A percentile compares a stretch with the other conserved stretches of the same genome.
phyloP scores from a whole-genome alignment of 139 green algal genomes.

The Dunaliella primolecta region DNA sequence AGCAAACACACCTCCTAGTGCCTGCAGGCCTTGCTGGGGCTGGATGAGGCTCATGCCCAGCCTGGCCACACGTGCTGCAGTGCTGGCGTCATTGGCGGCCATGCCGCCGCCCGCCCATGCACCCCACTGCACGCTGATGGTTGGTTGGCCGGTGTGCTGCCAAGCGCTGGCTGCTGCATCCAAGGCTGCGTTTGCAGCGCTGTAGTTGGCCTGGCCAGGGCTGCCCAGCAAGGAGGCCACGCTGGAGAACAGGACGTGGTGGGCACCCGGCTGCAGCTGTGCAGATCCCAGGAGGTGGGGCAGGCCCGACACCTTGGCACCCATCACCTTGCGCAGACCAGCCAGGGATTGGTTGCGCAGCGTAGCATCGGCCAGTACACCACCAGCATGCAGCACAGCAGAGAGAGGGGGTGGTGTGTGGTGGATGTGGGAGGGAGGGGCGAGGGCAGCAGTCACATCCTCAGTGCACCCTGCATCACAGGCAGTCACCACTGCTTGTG shows the following conservation, averaged over 20 bases:
- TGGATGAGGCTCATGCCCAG: conserved; percentile 63
- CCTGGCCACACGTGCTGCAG: conserved; percentile 49
- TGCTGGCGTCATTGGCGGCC: conserved; percentile 32
- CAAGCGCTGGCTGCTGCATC: conserved; percentile 34
- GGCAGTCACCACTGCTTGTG: conserved; percentile 9
- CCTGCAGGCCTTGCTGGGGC: conserved; percentile 50
- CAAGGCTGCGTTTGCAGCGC: conserved; percentile 70
- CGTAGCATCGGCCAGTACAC: conserved; percentile 67
- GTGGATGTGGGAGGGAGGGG: neutral
- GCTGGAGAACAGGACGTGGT: conserved; percentile 37
- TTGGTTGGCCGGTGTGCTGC: conserved; percentile 27
- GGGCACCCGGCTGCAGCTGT: neutral
- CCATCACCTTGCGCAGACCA: conserved; percentile 41
- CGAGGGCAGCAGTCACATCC: conserved; percentile 59
- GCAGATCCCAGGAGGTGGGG: neutral
- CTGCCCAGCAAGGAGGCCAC: neutral
- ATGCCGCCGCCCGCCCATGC: conserved; percentile 72
- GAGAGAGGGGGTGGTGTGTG: conserved; percentile 4
- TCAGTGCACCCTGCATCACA: conserved; percentile 36
- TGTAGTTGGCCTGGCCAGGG: conserved; percentile 79
- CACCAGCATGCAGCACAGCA: conserved; percentile 71
- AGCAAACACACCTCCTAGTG: conserved; percentile 34
- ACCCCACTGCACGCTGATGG: conserved; percentile 66
- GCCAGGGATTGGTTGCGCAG: conserved; percentile 55
- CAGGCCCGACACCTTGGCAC: conserved; percentile 35